Percentiles rank a stretch among this genome's conserved stretches.
Evolutionary conservation across 805 yeast genomes (phyloP).

Genomic region (Lachancea quebecensis): DNA sequence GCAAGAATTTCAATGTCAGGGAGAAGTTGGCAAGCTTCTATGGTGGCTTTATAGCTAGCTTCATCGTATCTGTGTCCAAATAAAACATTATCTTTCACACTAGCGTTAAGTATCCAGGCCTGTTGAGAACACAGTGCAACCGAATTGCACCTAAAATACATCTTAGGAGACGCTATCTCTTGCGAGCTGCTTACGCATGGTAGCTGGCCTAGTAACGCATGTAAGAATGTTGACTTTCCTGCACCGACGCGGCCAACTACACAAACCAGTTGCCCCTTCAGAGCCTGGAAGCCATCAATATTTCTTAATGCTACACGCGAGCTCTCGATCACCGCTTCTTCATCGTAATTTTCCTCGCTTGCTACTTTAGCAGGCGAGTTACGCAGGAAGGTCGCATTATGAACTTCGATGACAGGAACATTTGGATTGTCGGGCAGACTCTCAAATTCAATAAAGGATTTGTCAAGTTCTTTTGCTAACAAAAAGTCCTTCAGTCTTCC

Average conservation of each 20-base stretch:
- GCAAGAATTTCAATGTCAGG: constrained; percentile 43
- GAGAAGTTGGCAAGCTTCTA: constrained; percentile 44
- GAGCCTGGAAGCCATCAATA: constrained; percentile 41
- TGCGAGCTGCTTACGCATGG: constrained; percentile 30
- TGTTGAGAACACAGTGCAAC: constrained; percentile 58
- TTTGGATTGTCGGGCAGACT: constrained; percentile 16
- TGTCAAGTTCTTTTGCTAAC: constrained; percentile 40
- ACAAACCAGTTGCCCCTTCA: constrained; percentile 50
- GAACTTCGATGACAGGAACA: constrained; percentile 34
- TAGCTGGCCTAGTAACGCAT: constrained; percentile 51
- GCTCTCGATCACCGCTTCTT: constrained; percentile 41
- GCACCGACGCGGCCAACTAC: constrained; percentile 63
- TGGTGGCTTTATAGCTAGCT: constrained; percentile 35
- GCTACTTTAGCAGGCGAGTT: constrained; percentile 20
- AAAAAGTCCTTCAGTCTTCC: constrained; percentile 47
- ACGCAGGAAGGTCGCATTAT: constrained; percentile 53
- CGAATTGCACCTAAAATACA: constrained; percentile 26
- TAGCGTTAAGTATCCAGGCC: constrained; percentile 47
- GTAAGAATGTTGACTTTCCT: constrained; percentile 56
- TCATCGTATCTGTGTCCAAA: constrained; percentile 44
- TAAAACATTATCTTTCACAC: constrained; percentile 44
- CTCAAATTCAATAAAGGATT: constrained; percentile 27
- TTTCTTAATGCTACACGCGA: constrained; percentile 41
- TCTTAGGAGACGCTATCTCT: constrained; percentile 32
- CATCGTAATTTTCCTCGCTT: constrained; percentile 30